Base-by-base conservation (phyloP, 176 grass and related monocot genomes). In the Carex cristatella region DNA sequence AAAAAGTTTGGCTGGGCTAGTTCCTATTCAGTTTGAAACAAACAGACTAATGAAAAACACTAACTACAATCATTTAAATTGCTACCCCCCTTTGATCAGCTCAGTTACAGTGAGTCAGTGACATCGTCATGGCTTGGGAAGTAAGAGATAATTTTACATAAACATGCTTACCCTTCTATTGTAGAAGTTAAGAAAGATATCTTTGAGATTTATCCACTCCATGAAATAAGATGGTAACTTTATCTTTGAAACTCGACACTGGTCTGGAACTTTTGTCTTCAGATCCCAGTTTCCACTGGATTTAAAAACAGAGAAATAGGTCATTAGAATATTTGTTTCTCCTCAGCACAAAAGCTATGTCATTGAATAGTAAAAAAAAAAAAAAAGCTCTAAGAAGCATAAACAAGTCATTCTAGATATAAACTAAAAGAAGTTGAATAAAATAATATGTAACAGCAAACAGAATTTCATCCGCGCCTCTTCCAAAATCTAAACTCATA, bases 181-280 rank as follows among this genome's bases (percentile, higher is more conserved):
- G 87, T 93, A 98, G 85, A 98, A 98, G 66, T 93, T 94, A 73
- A 94, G 91, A 79, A 91, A 98, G 53, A 94, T 87, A 69, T 94
- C 95, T 67, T 98, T 93, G 38, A 98, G 35, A 91, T 98, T 98
- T 61, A 98, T 93, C 91, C 89, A 98, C 68, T 98, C 91, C 92
- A 89, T 93, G 80, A 98, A 93, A 79, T 93, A 98, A 87, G 86
- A 54, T 67, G 92, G 91, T 60, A 91, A 76, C 49, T 94, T 94
- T 69, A 98, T 80, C 84, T 90, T 90, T 79, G 89, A 94, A 93
- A 90, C 84, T 73, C 81, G 88, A 86, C 95, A 94, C 49, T 98
- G 92, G 83, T 98, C 91, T 76, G 92, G 95, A 69, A 98, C 65
- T 82, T 98, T 98, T 9, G 91, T 98, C 90, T 98, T 98, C 87